phyloP scores from a whole-genome alignment of 345 rosid species.

The Citrus inodora region DNA sequence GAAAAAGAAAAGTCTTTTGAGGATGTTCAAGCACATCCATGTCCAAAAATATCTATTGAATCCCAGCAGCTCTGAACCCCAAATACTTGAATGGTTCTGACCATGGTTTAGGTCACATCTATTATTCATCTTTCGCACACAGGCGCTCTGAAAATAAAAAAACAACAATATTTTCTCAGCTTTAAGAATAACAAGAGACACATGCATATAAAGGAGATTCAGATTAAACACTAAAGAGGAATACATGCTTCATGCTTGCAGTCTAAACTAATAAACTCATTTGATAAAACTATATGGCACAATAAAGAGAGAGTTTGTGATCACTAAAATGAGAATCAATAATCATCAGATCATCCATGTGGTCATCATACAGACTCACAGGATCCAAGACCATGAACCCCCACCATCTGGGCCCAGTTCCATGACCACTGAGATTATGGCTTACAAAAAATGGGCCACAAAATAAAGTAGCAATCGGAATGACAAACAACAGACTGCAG shows the following conservation, averaged over 20 bases:
- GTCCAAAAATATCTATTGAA: neutral
- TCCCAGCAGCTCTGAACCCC: neutral
- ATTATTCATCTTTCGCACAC: constrained; percentile 67
- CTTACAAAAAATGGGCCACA: neutral
- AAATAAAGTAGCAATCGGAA: neutral
- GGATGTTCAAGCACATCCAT: neutral
- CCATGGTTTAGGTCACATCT: constrained; percentile 3
- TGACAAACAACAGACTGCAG: neutral
- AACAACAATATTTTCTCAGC: neutral
- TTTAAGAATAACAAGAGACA: constrained; percentile 1
- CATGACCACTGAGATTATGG: neutral
- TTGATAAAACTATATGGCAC: neutral
- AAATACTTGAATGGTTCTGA: neutral
- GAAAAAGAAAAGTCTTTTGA: neutral
- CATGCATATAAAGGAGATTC: neutral
- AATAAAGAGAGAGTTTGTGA: neutral
- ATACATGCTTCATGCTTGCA: neutral
- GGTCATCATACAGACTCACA: neutral
- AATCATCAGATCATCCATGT: neutral
- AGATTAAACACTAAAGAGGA: neutral
- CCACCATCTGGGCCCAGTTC: neutral
- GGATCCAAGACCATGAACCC: neutral
- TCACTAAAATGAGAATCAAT: neutral
- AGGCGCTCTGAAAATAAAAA: constrained; percentile 57
- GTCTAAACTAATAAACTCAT: neutral